Percentiles rank a stretch among this genome's conserved stretches.
phyloP scores from a whole-genome alignment of 2,329 filamentous ascomycete genomes.

The Pyricularia pennisetigena region DNA sequence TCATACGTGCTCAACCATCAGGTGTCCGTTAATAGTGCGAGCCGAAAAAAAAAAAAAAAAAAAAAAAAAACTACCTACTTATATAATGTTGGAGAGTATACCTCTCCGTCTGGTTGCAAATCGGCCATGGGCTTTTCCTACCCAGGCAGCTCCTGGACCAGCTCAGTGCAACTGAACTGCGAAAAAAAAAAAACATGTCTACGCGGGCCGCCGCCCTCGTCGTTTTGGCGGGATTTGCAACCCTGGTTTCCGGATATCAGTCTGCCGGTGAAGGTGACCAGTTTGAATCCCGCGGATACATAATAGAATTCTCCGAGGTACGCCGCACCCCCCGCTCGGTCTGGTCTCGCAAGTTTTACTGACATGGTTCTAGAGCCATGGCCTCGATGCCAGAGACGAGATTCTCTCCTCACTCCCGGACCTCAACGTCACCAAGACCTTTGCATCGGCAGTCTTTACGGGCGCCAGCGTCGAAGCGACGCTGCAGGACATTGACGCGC shows the following conservation, averaged over 20 bases:
- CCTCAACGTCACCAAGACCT: not conserved
- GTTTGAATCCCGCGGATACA: not conserved
- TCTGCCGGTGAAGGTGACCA: not conserved
- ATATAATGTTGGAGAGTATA: not conserved
- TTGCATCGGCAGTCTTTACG: not conserved
- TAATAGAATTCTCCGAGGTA: not conserved
- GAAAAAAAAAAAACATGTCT: not conserved
- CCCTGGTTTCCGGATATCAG: not conserved
- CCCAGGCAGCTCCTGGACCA: not conserved
- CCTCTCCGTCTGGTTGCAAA: not conserved
- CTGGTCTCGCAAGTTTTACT: not conserved
- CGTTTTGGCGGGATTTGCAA: not conserved
- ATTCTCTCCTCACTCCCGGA: not conserved
- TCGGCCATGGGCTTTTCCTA: not conserved
- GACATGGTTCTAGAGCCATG: not conserved
- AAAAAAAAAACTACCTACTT: no score
- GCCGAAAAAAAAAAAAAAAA: no score
- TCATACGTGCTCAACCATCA: not conserved
- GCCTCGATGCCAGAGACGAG: not conserved
- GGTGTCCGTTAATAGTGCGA: not conserved
- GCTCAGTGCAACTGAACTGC: not conserved
- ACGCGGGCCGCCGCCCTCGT: not conserved
- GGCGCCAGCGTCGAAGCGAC: not conserved
- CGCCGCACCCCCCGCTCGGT: not conserved
- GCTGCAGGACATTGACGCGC: not conserved